Conservation (phyloP, 495 filamentous ascomycete genomes). For the Aspergillus olivimuriae region DNA sequence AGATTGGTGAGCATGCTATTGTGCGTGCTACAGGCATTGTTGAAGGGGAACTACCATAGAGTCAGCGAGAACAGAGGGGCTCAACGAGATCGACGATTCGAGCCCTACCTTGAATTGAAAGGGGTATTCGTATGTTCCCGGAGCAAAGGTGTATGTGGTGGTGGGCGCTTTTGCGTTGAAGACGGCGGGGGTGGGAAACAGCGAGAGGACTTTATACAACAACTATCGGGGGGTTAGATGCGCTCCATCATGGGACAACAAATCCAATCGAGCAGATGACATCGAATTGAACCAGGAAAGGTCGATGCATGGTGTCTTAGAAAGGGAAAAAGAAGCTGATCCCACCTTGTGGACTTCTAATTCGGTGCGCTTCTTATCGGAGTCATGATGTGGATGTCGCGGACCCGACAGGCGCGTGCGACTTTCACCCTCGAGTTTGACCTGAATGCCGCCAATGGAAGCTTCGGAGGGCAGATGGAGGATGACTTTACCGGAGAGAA, state of each 20-base stretch:
- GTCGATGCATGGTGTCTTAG: too few species aligned
- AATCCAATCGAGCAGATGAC: constrained; percentile 6
- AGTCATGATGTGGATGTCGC: constrained; percentile 55
- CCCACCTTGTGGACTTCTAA: constrained; percentile 74
- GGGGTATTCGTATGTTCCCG: constrained; percentile 80
- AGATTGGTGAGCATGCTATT: constrained; percentile 54
- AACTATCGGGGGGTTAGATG: constrained; percentile 37
- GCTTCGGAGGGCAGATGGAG: constrained; percentile 58
- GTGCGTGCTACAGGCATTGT: constrained; percentile 69
- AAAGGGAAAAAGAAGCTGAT: constrained; percentile 1
- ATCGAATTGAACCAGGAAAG: not conserved
- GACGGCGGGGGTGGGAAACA: constrained; percentile 56
- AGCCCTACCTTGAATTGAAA: constrained; percentile 91
- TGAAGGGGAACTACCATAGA: constrained; percentile 64
- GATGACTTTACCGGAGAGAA: constrained; percentile 62
- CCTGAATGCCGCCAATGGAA: constrained; percentile 69
- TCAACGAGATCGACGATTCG: too few species aligned
- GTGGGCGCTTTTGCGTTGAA: constrained; percentile 36
- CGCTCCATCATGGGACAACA: not conserved
- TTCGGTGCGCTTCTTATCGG: constrained; percentile 53
- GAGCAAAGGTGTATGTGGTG: constrained; percentile 56
- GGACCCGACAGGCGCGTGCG: constrained; percentile 53
- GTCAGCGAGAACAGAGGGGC: constrained; percentile 5
- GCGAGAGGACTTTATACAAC: constrained; percentile 56
- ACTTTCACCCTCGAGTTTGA: constrained; percentile 92